Conservation (phyloP, 2,329 filamentous ascomycete genomes). For the Alternaria sp. region DNA sequence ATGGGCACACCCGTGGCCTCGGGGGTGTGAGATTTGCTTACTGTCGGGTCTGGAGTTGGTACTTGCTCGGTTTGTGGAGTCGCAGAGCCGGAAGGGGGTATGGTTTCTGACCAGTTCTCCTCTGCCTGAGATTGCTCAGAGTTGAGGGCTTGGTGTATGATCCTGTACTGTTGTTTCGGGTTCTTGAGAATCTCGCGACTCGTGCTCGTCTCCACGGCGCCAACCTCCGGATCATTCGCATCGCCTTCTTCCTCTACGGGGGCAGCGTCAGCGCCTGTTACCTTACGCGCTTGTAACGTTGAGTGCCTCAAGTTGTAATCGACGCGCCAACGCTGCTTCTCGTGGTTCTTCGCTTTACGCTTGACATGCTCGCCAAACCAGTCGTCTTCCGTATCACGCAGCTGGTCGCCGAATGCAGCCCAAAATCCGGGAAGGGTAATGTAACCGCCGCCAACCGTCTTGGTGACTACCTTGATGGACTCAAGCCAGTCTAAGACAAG, state of each 20-base stretch:
- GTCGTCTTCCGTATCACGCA: constrained; percentile 40
- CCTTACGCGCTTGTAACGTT: constrained; percentile 14
- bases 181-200: constrained; percentile 27
- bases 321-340: constrained; percentile 35
- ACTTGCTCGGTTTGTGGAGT: neutral
- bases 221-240: neutral
- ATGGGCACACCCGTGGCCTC: neutral
- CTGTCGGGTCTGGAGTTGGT: neutral
- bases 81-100: neutral
- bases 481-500: constrained; percentile 45
- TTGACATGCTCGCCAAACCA: constrained; percentile 45
- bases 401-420: constrained; percentile 45
- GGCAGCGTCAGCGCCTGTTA: neutral
- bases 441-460: constrained; percentile 32
- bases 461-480: constrained; percentile 33
- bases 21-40: constrained; percentile 2
- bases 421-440: constrained; percentile 35
- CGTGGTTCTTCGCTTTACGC: constrained; percentile 30
- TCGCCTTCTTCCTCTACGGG: neutral
- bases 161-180: constrained; percentile 32
- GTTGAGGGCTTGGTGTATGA: constrained; percentile 23
- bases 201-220: constrained; percentile 4
- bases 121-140: constrained; percentile 1
- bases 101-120: neutral
- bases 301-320: constrained; percentile 32